Evolutionary conservation across 2,329 filamentous ascomycete species (phyloP).

Genomic region (Aspergillus niger): DNA sequence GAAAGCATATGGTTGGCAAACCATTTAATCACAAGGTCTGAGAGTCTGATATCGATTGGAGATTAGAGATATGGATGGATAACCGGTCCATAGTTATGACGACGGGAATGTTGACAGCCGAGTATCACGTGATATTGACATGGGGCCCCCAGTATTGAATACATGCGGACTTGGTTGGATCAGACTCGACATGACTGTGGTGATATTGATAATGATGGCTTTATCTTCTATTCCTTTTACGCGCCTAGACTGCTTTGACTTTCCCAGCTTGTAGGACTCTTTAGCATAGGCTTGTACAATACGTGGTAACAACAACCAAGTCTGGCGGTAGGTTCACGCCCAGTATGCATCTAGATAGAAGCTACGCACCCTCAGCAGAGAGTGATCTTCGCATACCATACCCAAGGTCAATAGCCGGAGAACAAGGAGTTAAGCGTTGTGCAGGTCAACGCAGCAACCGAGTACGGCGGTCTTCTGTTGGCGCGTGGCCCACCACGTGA

Average conservation of each 20-base stretch:
- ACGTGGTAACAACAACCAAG: neutral
- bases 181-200: neutral
- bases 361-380: neutral
- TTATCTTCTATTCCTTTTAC: neutral
- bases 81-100: neutral
- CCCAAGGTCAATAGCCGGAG: neutral
- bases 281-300: neutral
- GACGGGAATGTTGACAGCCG: neutral
- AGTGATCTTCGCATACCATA: neutral
- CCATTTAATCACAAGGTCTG: too few species aligned
- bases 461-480: neutral
- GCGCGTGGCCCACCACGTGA: slow-evolving; percentile 30
- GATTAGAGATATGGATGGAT: neutral
- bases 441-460: neutral
- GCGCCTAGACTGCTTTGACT: neutral
- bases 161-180: neutral
- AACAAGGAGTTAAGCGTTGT: neutral
- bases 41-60: neutral
- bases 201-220: too few species aligned
- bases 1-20: too few species aligned
- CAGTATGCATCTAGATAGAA: neutral
- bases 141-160: neutral
- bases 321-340: neutral
- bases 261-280: neutral
- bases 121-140: neutral